Evolutionary conservation across 768 basidiomycete species (phyloP).

Genomic region (Lentinula lateritia): DNA sequence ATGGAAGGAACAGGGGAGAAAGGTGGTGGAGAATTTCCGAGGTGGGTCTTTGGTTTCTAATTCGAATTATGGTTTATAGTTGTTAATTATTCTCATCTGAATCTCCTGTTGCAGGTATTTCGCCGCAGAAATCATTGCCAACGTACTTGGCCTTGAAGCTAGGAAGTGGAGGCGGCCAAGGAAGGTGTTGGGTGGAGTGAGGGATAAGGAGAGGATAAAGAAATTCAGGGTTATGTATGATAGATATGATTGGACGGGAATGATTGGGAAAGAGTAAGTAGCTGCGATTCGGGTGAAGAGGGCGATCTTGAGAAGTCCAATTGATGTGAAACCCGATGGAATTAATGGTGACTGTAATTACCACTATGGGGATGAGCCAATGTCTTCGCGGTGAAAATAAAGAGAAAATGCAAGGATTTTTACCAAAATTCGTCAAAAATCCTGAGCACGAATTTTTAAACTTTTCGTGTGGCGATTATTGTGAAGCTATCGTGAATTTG

Average conservation of each 20-base stretch:
- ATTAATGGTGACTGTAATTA: too few species aligned
- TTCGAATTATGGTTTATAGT: not conserved
- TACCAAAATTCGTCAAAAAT: too few species aligned
- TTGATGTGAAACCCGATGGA: too few species aligned
- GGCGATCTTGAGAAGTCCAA: too few species aligned
- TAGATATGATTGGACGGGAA: slow-evolving; percentile 75
- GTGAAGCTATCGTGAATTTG: too few species aligned
- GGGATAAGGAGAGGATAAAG: slow-evolving; percentile 62
- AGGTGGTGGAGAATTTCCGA: slow-evolving; percentile 88
- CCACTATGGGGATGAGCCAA: too few species aligned
- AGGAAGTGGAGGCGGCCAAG: slow-evolving; percentile 80
- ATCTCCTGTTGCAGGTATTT: slow-evolving; percentile 61
- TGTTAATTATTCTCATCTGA: too few species aligned
- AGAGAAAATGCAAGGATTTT: too few species aligned
- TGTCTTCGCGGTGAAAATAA: too few species aligned
- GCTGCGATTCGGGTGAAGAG: too few species aligned
- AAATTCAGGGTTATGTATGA: slow-evolving; percentile 73
- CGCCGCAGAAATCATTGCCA: slow-evolving; percentile 92
- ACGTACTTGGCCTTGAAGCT: slow-evolving; percentile 82
- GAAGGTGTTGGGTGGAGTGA: slow-evolving; percentile 57
- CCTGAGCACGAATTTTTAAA: too few species aligned
- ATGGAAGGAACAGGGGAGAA: slow-evolving; percentile 77
- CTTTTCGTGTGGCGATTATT: too few species aligned
- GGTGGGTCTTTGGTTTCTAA: slow-evolving; percentile 36
- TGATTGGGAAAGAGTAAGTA: slow-evolving; percentile 42